Conservation (phyloP, 2,329 filamentous ascomycete species). For the Exophiala aquamarina region DNA sequence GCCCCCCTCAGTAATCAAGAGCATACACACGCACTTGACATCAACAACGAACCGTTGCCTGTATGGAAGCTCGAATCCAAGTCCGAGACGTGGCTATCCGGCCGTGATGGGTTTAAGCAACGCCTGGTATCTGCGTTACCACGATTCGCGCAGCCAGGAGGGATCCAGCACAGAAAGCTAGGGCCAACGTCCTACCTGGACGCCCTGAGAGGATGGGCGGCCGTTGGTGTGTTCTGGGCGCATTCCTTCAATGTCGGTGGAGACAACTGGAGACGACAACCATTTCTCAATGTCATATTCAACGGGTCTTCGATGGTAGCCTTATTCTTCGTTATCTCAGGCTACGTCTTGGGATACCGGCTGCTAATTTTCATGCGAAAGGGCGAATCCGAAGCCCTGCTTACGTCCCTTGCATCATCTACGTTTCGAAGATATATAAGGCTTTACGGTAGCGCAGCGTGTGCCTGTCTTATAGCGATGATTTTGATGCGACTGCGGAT, state of each 20-base stretch:
- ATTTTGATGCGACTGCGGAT: conserved; percentile 40
- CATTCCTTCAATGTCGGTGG: conserved; percentile 38
- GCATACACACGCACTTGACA: too few relatives aligned
- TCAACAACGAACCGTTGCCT: too few relatives aligned
- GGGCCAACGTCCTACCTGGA: conserved; percentile 32
- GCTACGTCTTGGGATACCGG: conserved; percentile 47
- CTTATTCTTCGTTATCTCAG: conserved; percentile 51
- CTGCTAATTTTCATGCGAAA: conserved; percentile 38
- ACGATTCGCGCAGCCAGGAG: conserved; percentile 1
- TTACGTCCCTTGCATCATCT: conserved; percentile 38
- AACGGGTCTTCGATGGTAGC: conserved; percentile 33
- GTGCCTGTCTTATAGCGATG: conserved; percentile 41
- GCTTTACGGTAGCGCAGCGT: conserved; percentile 43
- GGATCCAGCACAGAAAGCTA: background rate
- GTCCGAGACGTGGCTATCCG: background rate
- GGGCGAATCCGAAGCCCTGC: conserved; percentile 37
- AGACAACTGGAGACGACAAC: conserved; percentile 25
- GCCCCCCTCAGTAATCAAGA: too few relatives aligned
- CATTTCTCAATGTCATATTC: conserved; percentile 38
- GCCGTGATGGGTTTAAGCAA: background rate
- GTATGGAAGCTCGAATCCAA: background rate
- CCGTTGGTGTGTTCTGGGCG: conserved; percentile 45
- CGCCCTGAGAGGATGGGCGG: conserved; percentile 44
- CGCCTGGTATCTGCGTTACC: background rate
- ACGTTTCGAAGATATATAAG: conserved; percentile 45